phyloP scores from a whole-genome alignment of 2,329 filamentous ascomycete genomes.

The Cryphonectria nitschkei region DNA sequence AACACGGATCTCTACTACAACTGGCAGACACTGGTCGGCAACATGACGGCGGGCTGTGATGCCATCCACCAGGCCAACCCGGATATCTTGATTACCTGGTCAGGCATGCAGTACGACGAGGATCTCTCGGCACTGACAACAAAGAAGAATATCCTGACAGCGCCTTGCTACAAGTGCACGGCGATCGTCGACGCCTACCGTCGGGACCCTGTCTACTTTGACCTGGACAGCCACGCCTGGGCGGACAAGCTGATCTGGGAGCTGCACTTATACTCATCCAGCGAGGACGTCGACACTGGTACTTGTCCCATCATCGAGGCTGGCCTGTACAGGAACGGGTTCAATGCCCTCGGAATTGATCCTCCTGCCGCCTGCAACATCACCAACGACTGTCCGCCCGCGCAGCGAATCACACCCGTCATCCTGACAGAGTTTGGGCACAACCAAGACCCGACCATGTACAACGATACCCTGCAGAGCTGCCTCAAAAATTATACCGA shows the following conservation, averaged over 20 bases:
- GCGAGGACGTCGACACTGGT: constrained; percentile 48
- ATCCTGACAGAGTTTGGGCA: constrained; percentile 54
- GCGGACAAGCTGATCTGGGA: constrained; percentile 52
- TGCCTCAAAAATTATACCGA: constrained; percentile 51
- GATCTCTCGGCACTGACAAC: constrained; percentile 48
- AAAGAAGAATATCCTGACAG: constrained; percentile 45
- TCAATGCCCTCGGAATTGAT: constrained; percentile 50
- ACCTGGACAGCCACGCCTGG: constrained; percentile 50
- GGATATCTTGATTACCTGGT: constrained; percentile 51
- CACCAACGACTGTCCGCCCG: constrained; percentile 40
- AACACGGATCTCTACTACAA: constrained; percentile 45
- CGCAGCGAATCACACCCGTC: constrained; percentile 49
- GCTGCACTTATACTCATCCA: constrained; percentile 47
- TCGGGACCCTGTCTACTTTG: constrained; percentile 49
- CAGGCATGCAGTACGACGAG: constrained; percentile 53
- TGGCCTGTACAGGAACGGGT: constrained; percentile 52
- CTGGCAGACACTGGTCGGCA: constrained; percentile 50
- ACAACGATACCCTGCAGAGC: constrained; percentile 50
- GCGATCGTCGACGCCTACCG: constrained; percentile 47
- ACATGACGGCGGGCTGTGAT: constrained; percentile 47
- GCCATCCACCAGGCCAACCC: constrained; percentile 49
- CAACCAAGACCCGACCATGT: constrained; percentile 44
- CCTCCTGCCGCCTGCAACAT: constrained; percentile 46
- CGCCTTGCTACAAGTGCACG: constrained; percentile 46
- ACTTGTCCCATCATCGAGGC: constrained; percentile 52